Evolutionary conservation across 805 yeast species (phyloP).

Genomic region (Candida coleopterorum): DNA sequence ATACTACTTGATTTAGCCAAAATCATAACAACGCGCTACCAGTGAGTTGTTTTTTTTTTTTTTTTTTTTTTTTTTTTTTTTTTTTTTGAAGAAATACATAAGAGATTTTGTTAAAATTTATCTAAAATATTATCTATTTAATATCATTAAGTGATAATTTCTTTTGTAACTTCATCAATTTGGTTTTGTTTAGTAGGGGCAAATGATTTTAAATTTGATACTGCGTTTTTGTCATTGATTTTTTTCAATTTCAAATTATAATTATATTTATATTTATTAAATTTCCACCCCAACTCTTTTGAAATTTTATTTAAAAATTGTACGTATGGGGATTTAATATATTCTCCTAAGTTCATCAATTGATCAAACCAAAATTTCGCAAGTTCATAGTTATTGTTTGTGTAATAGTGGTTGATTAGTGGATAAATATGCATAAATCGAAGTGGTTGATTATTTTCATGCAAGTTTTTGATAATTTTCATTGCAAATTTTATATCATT

Average conservation of each 20-base stretch:
- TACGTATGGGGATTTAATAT: slow-evolving; percentile 23
- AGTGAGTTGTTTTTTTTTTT: too few relatives aligned
- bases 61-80: too few relatives aligned
- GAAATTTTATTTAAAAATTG: slow-evolving; percentile 29
- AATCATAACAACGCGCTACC: slow-evolving; percentile 1
- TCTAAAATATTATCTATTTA: too few relatives aligned
- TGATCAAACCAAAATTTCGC: slow-evolving; percentile 37
- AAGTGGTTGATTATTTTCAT: slow-evolving; percentile 25
- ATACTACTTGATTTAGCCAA: slow-evolving; percentile 1
- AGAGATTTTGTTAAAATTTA: too few relatives aligned
- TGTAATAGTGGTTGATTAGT: slow-evolving; percentile 32
- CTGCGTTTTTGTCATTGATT: slow-evolving; percentile 16
- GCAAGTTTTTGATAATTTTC: slow-evolving; percentile 21
- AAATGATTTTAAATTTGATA: slow-evolving; percentile 2
- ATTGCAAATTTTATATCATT: slow-evolving; percentile 31
- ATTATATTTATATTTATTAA: slow-evolving; percentile 29
- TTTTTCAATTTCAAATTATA: slow-evolving; percentile 20
- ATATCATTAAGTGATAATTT: slow-evolving; percentile 14
- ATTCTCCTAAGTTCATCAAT: slow-evolving; percentile 26
- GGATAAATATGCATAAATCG: slow-evolving; percentile 38
- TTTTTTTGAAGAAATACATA: too few relatives aligned
- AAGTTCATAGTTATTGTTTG: slow-evolving; percentile 21
- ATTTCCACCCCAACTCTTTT: slow-evolving; percentile 31
- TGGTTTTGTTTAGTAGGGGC: slow-evolving; percentile 4
- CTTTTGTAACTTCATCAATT: slow-evolving; percentile 17